Evolutionary conservation across 2,329 filamentous ascomycete species (phyloP).

Genomic region (Fusarium ambrosium): DNA sequence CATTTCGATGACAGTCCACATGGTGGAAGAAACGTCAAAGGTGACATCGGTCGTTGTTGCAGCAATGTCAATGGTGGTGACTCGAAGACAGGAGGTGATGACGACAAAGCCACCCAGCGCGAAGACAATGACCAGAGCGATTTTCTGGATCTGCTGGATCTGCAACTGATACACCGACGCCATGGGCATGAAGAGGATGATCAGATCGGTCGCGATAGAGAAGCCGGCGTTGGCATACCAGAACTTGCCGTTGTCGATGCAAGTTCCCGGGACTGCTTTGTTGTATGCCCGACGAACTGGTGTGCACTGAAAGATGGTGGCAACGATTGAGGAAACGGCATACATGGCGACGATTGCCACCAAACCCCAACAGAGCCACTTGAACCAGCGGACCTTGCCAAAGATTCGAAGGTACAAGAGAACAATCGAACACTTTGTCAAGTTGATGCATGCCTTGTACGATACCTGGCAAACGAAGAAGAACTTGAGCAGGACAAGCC

Average conservation of each 20-base stretch:
- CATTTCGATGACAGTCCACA: slow-evolving; percentile 58
- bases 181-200: slow-evolving; percentile 60
- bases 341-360: slow-evolving; percentile 44
- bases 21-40: slow-evolving; percentile 50
- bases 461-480: slow-evolving; percentile 47
- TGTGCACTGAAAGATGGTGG: slow-evolving; percentile 47
- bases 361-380: slow-evolving; percentile 44
- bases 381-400: slow-evolving; percentile 45
- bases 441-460: slow-evolving; percentile 50
- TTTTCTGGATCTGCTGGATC: slow-evolving; percentile 54
- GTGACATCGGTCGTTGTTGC: slow-evolving; percentile 48
- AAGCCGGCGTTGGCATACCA: slow-evolving; percentile 63
- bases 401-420: slow-evolving; percentile 53
- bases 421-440: slow-evolving; percentile 52
- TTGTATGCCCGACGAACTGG: slow-evolving; percentile 58
- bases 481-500: slow-evolving; percentile 22
- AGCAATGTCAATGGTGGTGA: slow-evolving; percentile 47
- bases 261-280: slow-evolving; percentile 55
- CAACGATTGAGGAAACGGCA: slow-evolving; percentile 46
- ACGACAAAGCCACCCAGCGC: slow-evolving; percentile 54
- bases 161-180: slow-evolving; percentile 59
- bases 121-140: slow-evolving; percentile 55
- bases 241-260: slow-evolving; percentile 59
- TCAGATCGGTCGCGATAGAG: slow-evolving; percentile 60
- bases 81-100: slow-evolving; percentile 49